Evolutionary conservation across 2,329 filamentous ascomycete genomes (phyloP), one percentile per base, ranked within the genome.

Genomic region (Aureobasidium pullulans): DNA sequence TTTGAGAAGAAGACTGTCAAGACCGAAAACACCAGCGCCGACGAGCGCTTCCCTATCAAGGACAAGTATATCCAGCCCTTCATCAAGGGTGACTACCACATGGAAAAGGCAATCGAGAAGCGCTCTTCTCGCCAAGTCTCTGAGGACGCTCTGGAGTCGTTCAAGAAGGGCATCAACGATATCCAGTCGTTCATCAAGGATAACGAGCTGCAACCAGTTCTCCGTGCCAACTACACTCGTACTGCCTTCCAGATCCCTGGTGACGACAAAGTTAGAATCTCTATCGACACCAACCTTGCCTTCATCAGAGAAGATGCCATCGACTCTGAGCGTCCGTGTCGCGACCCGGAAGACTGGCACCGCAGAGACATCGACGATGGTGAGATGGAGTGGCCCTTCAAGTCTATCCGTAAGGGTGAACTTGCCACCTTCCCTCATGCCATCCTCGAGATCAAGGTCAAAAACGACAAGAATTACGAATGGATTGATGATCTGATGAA

Each of bases 161-260:
- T 95, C 69, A 87, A 87, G 72, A 78, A 79, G 37, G 87, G 88
- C 2, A 88, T 93, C 15, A 78, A 85, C 48, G 84, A 86, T 62
- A 89, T 97, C 42, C 90, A 96, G 71, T 77, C 80, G 1, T 93
- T 96, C 67, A 85, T 96, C 70, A 83, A 84, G 68, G 81, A 88
- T 49, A 84, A 89, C 68, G 82, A 88, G 59, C 79, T 99, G 15
- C 84, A 93, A 70, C 94, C 94, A 5, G 82, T 96, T 34, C 74
- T 99, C 57, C 85, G 94, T 53, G 94, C 94, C 63, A 96, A 96
- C 75, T 97, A 97, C 72, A 89, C 86, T 40, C 88, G 94, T 63
- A 96, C 91, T 1, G 94, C 94, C 1, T 99, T 97, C 77, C 94
- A 99, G 74, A 96, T 96, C 65, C 94, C 94, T 6, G 85, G 89